Evolutionary conservation across 202 grass and related monocot species (phyloP).

Genomic region (Elaeis oleifera): DNA sequence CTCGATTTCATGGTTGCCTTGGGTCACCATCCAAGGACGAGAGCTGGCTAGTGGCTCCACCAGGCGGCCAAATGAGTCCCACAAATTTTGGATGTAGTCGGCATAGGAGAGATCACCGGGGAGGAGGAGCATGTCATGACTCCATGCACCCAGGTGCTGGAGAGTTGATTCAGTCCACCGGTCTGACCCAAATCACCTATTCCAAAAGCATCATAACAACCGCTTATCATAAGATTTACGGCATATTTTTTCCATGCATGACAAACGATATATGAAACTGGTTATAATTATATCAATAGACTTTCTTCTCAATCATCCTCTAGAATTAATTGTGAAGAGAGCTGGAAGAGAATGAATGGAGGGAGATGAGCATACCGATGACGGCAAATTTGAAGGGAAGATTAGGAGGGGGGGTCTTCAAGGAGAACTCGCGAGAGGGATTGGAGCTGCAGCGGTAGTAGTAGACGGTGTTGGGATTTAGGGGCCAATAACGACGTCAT

Average conservation of each 20-base stretch:
- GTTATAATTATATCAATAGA: too few relatives aligned
- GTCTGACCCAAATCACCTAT: conserved; percentile 67
- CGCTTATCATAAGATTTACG: too few relatives aligned
- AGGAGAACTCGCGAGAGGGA: conserved; percentile 39
- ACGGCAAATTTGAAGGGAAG: conserved; percentile 53
- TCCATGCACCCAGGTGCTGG: conserved; percentile 27
- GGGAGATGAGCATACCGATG: conserved; percentile 18
- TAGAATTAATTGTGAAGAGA: too few relatives aligned
- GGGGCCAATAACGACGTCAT: conserved; percentile 48
- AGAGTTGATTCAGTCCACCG: conserved; percentile 48
- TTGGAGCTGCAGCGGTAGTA: conserved; percentile 41
- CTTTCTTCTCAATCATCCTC: too few relatives aligned
- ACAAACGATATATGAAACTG: too few relatives aligned
- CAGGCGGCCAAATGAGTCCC: conserved; percentile 42
- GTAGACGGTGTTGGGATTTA: conserved; percentile 37
- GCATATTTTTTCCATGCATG: too few relatives aligned
- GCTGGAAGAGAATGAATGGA: neutral
- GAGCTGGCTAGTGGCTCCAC: conserved; percentile 44
- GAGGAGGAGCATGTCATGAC: conserved; percentile 58
- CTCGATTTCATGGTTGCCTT: conserved; percentile 51
- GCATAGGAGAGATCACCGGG: conserved; percentile 70
- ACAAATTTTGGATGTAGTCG: conserved; percentile 24
- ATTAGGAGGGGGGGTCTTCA: conserved; percentile 39
- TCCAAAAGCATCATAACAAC: neutral
- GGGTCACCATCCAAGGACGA: conserved; percentile 50